Evolutionary conservation across 768 basidiomycete species (phyloP).

Genomic region (Gloeophyllum trabeum): DNA sequence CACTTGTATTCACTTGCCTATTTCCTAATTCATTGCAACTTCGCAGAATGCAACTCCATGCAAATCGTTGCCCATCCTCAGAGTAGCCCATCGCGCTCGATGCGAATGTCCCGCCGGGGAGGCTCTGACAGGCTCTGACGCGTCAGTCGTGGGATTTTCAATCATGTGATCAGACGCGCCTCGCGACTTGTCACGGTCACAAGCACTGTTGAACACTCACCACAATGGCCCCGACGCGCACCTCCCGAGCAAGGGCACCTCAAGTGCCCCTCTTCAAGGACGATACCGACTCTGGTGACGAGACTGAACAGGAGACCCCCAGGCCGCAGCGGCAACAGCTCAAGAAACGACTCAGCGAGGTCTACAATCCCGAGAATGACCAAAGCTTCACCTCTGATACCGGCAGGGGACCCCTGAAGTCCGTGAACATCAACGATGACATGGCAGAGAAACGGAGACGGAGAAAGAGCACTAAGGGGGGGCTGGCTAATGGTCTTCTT

Average conservation of each 20-base stretch:
- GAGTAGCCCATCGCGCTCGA: too few species aligned
- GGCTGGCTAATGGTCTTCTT: constrained; percentile 28
- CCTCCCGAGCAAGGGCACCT: constrained; percentile 2
- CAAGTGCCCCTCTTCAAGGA: constrained; percentile 2
- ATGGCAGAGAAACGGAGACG: constrained; percentile 76
- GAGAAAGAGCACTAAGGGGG: constrained; percentile 69
- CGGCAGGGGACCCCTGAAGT: constrained; percentile 23
- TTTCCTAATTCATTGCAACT: too few species aligned
- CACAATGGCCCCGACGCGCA: constrained; percentile 7
- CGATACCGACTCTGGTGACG: constrained; percentile 12
- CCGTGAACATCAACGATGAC: constrained; percentile 65
- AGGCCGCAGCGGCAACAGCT: constrained; percentile 2
- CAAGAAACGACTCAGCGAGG: constrained; percentile 56
- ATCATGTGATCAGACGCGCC: too few species aligned
- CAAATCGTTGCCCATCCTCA: too few species aligned
- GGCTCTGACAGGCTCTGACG: too few species aligned
- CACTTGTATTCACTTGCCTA: too few species aligned
- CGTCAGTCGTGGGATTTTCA: too few species aligned
- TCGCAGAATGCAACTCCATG: too few species aligned
- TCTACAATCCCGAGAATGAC: constrained; percentile 32
- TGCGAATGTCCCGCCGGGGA: too few species aligned
- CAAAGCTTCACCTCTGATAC: constrained; percentile 23
- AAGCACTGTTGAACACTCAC: constrained; percentile 4
- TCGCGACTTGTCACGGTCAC: constrained; percentile 1
- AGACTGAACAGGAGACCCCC: constrained; percentile 14